A percentile compares a stretch with the other conserved stretches of the same genome.
Evolutionary conservation across 169 alveolate species (phyloP).

Genomic region (Perkinsus marinus): DNA sequence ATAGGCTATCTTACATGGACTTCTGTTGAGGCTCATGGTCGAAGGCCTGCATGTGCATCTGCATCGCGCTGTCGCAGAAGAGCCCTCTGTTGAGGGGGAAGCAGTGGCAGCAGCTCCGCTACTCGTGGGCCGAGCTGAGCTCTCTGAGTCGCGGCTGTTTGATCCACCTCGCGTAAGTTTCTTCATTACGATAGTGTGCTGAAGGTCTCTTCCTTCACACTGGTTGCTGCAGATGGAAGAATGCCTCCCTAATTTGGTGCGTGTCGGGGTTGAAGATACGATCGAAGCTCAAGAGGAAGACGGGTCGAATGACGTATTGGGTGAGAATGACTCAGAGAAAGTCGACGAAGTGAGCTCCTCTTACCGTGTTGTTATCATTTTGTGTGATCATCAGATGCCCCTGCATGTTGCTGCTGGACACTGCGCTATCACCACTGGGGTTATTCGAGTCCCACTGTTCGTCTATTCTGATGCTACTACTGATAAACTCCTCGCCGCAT

Average conservation of each 20-base stretch:
- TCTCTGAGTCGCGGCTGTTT: neutral
- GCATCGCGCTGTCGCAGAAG: neutral
- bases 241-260: neutral
- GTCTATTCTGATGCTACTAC: too few relatives aligned
- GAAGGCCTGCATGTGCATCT: neutral
- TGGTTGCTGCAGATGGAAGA: neutral
- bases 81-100: neutral
- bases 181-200: neutral
- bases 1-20: neutral
- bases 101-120: neutral
- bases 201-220: neutral
- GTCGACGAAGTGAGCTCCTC: neutral
- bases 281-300: neutral
- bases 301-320: neutral
- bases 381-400: neutral
- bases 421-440: neutral
- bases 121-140: neutral
- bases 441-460: neutral
- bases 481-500: too few relatives aligned
- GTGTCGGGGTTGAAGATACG: neutral
- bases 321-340: neutral
- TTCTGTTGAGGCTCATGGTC: neutral
- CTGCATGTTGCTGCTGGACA: neutral
- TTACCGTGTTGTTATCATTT: neutral
- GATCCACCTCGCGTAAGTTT: neutral